A percentile compares a stretch with the other conserved stretches of the same genome.
Evolutionary conservation across 2,329 filamentous ascomycete genomes (phyloP).

Genomic region (Hortaea werneckii): DNA sequence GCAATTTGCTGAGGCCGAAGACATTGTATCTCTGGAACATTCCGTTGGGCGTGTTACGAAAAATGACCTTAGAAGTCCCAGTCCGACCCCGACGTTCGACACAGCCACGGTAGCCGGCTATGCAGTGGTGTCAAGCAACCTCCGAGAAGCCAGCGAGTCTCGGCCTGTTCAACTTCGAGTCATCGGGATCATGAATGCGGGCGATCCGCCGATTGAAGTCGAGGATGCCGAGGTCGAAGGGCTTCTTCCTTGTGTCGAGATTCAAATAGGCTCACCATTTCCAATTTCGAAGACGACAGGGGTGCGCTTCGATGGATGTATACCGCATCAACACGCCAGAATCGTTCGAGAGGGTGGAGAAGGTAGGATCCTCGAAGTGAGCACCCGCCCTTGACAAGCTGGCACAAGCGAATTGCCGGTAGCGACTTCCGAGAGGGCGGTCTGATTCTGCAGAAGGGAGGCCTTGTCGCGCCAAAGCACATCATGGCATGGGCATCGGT

Average conservation of each 20-base stretch:
- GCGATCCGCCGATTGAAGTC: slow-evolving; percentile 2
- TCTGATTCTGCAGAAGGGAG: slow-evolving; percentile 3
- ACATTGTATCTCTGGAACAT: not conserved
- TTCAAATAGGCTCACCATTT: slow-evolving; percentile 1
- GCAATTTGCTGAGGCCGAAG: not conserved
- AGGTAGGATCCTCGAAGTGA: not conserved
- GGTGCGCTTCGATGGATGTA: not conserved
- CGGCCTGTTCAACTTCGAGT: not conserved
- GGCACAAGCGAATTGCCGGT: slow-evolving; percentile 5
- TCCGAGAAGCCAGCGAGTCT: not conserved
- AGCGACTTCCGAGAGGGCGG: slow-evolving; percentile 4
- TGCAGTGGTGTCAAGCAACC: slow-evolving; percentile 3
- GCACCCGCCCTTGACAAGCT: slow-evolving; percentile 1
- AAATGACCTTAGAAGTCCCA: slow-evolving; percentile 1
- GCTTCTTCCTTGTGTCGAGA: slow-evolving; percentile 2
- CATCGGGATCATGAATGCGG: slow-evolving; percentile 2
- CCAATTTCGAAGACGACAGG: not conserved
- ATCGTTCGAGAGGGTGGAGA: not conserved
- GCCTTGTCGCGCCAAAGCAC: slow-evolving; percentile 2
- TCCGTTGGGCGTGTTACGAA: slow-evolving; percentile 1
- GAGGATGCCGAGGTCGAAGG: slow-evolving; percentile 1
- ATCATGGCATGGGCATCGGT: slow-evolving; percentile 4
- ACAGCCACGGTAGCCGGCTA: slow-evolving; percentile 1
- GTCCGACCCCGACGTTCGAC: slow-evolving; percentile 4
- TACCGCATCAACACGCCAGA: slow-evolving; percentile 1